Percentiles rank a stretch among this genome's conserved stretches.
Conservation (phyloP, 2,329 filamentous ascomycete species). For the Pseudopithomyces maydicus region DNA sequence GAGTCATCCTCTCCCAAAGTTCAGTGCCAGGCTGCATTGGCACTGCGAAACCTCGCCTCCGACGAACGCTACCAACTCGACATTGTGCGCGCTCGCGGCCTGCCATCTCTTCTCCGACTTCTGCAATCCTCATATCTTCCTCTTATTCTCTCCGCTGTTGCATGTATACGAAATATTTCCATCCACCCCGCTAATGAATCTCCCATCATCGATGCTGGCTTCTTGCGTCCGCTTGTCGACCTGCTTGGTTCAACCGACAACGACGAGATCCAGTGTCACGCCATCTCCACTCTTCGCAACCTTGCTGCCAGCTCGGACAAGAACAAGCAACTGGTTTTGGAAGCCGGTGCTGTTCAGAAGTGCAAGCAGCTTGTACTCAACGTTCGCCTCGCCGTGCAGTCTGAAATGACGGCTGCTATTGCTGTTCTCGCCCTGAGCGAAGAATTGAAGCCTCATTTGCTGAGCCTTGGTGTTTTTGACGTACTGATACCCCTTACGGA, state of each 20-base stretch:
- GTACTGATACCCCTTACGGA: constrained; percentile 94
- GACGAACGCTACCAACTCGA: constrained; percentile 99
- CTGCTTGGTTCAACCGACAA: constrained; percentile 94
- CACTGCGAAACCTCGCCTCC: constrained; percentile 91
- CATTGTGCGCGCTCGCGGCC: constrained; percentile 87
- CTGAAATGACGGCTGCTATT: constrained; percentile 99
- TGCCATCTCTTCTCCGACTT: constrained; percentile 83
- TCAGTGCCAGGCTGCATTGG: constrained; percentile 94
- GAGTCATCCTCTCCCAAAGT: constrained; percentile 92
- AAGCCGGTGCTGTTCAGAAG: constrained; percentile 96
- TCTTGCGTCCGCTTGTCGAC: constrained; percentile 90
- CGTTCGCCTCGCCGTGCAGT: constrained; percentile 92
- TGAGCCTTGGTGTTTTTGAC: constrained; percentile 93
- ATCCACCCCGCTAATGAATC: constrained; percentile 98
- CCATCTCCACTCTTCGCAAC: constrained; percentile 94
- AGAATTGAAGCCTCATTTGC: constrained; percentile 87
- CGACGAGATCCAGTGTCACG: constrained; percentile 98
- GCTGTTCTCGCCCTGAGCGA: constrained; percentile 94
- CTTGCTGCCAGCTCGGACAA: constrained; percentile 94
- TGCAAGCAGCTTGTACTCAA: constrained; percentile 96
- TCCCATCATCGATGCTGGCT: constrained; percentile 96
- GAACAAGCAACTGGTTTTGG: constrained; percentile 96
- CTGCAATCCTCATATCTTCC: constrained; percentile 95
- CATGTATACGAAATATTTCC: constrained; percentile 98
- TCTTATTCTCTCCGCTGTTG: constrained; percentile 93